phyloP scores from a whole-genome alignment of 1,284 basidiomycete species.

The Marasmius fiardii region DNA sequence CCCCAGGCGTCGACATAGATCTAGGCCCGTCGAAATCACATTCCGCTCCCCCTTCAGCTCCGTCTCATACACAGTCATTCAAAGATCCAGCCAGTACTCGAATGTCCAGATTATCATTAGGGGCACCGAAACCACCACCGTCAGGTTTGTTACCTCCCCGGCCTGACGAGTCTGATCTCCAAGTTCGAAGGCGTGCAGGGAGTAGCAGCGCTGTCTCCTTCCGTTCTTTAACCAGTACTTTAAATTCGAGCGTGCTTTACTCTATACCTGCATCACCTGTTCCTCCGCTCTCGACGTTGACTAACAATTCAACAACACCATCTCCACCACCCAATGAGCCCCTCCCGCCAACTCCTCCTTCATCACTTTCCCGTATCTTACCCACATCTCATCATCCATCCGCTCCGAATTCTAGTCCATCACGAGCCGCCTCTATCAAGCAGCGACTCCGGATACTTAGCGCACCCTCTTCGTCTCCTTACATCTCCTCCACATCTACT shows the following conservation, averaged over 20 bases:
- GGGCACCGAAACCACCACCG: constrained; percentile 61
- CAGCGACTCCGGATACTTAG: constrained; percentile 64
- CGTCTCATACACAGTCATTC: constrained; percentile 40
- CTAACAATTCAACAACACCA: constrained; percentile 27
- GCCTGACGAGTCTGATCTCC: constrained; percentile 44
- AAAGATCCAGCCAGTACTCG: constrained; percentile 50
- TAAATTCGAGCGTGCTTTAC: constrained; percentile 25
- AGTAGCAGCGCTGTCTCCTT: constrained; percentile 26
- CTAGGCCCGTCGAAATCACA: neutral
- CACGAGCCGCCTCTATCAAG: constrained; percentile 45
- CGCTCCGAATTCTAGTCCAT: constrained; percentile 18
- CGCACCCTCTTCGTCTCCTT: constrained; percentile 39
- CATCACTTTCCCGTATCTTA: neutral
- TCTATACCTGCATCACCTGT: constrained; percentile 43
- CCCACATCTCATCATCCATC: constrained; percentile 21
- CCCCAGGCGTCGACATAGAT: constrained; percentile 34
- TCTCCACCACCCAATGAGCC: constrained; percentile 44
- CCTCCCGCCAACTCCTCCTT: constrained; percentile 29
- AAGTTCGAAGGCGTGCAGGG: constrained; percentile 24
- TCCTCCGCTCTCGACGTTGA: constrained; percentile 25
- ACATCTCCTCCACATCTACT: constrained; percentile 15
- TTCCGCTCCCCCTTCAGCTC: constrained; percentile 16
- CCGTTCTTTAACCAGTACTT: constrained; percentile 16
- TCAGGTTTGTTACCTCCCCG: constrained; percentile 52
- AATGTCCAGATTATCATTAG: constrained; percentile 54